phyloP scores from a whole-genome alignment of 2,329 filamentous ascomycete species.

The Alternaria viburni region DNA sequence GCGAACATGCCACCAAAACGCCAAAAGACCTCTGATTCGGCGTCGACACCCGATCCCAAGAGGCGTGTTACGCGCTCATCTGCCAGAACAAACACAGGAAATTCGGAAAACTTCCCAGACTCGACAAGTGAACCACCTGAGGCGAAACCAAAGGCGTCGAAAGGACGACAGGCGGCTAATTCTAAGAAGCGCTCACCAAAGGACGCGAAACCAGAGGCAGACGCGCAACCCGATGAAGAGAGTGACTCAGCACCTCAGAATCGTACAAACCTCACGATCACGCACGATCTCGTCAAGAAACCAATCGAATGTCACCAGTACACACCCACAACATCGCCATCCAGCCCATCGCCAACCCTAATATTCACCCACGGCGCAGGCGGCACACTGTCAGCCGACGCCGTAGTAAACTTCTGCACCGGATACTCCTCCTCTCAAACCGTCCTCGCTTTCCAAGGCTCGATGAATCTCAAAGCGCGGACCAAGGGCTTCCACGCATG shows the following conservation, averaged over 20 bases:
- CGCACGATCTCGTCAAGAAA: constrained; percentile 22
- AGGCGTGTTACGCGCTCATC: constrained; percentile 21
- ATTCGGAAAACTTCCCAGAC: neutral
- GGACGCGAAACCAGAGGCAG: neutral
- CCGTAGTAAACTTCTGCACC: constrained; percentile 48
- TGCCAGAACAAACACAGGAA: neutral
- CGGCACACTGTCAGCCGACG: constrained; percentile 49
- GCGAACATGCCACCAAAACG: constrained; percentile 13
- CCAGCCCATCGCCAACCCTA: constrained; percentile 17
- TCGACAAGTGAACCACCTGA: neutral
- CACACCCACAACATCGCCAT: neutral
- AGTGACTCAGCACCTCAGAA: neutral
- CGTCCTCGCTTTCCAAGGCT: constrained; percentile 50
- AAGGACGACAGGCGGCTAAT: rapidly evolving
- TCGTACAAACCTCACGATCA: constrained; percentile 14
- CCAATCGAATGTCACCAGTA: constrained; percentile 31
- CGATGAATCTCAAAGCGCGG: constrained; percentile 49
- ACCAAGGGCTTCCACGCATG: constrained; percentile 48
- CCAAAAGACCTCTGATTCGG: neutral
- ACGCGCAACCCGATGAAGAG: neutral
- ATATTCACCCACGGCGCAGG: constrained; percentile 57
- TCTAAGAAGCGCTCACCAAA: neutral
- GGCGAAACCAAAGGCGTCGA: neutral
- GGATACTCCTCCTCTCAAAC: constrained; percentile 35
- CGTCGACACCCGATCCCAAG: neutral